phyloP scores from a whole-genome alignment of 306 rosid species.

The Gastrolobium villosum region DNA sequence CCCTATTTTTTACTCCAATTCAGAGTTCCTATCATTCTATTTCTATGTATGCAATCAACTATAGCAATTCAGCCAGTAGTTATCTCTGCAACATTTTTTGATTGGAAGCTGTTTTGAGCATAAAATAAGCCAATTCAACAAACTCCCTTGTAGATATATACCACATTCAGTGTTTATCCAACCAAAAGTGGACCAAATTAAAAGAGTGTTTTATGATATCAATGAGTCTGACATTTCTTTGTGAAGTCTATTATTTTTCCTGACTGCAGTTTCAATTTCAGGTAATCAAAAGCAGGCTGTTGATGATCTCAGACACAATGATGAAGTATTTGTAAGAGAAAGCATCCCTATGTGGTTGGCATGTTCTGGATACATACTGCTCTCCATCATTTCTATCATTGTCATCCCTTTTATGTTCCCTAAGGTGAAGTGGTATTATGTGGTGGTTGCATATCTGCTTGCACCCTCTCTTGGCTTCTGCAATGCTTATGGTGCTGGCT shows the following conservation, averaged over 20 bases:
- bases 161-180: neutral
- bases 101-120: neutral
- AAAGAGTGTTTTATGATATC: neutral
- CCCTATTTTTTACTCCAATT: neutral
- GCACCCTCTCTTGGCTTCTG: slow-evolving; percentile 94
- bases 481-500: slow-evolving; percentile 87
- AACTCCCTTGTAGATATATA: neutral
- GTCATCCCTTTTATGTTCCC: slow-evolving; percentile 82
- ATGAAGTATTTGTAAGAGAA: slow-evolving; percentile 76
- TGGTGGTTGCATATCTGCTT: slow-evolving; percentile 73
- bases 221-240: neutral
- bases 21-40: neutral
- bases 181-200: neutral
- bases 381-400: slow-evolving; percentile 68
- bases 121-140: neutral
- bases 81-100: neutral
- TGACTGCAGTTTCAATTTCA: slow-evolving; percentile 53
- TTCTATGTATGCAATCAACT: neutral
- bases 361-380: slow-evolving; percentile 60
- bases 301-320: slow-evolving; percentile 68
- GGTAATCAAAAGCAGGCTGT: slow-evolving; percentile 45
- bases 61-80: neutral
- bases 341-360: slow-evolving; percentile 85
- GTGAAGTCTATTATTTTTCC: slow-evolving; percentile 31
- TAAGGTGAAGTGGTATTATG: slow-evolving; percentile 79